A percentile compares a stretch with the other conserved stretches of the same genome.
Evolutionary conservation across 2,329 filamentous ascomycete species (phyloP).

Genomic region (Arthroderma uncinatum): DNA sequence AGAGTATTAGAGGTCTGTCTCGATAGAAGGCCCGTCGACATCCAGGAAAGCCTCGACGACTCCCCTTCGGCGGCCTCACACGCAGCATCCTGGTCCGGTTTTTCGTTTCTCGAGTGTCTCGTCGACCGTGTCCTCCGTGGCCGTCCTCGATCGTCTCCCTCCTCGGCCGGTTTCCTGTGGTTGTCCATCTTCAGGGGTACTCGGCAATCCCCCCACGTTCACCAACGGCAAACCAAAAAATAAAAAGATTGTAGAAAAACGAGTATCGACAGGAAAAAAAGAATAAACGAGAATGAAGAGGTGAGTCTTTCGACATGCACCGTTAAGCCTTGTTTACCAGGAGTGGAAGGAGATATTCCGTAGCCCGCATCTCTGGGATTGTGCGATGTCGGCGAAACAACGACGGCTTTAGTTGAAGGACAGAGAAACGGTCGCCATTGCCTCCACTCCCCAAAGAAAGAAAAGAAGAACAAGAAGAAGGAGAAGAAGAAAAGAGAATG

Average conservation of each 20-base stretch:
- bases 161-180: conserved; percentile 8
- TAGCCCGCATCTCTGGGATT: conserved; percentile 4
- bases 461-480: background rate
- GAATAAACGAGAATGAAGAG: background rate
- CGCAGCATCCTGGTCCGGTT: background rate
- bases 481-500: background rate
- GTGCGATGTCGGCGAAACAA: background rate
- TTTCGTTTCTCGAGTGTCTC: background rate
- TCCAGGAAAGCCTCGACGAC: conserved; percentile 10
- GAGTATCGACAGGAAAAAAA: background rate
- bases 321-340: background rate
- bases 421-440: background rate
- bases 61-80: background rate
- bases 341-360: background rate
- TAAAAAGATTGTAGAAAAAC: background rate
- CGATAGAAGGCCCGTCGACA: conserved; percentile 9
- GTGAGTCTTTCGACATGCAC: conserved; percentile 1
- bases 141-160: conserved; percentile 12
- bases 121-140: background rate
- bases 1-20: conserved; percentile 12
- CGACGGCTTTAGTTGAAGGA: background rate
- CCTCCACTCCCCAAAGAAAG: background rate
- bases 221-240: background rate
- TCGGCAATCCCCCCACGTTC: background rate
- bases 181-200: conserved; percentile 10